phyloP scores from a whole-genome alignment of 2,329 filamentous ascomycete genomes.

The Clarireedia homoeocarpa region DNA sequence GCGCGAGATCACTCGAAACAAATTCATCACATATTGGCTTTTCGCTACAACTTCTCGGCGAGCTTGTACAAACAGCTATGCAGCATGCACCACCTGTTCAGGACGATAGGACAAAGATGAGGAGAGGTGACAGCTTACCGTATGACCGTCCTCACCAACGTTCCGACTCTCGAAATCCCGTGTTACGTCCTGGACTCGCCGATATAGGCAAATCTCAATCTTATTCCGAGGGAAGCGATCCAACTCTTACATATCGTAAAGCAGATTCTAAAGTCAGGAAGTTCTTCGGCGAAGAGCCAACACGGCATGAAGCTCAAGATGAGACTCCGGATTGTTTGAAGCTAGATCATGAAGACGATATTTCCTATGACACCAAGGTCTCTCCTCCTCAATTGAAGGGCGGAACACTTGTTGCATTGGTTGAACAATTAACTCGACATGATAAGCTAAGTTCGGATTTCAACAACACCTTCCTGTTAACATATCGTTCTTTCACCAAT shows the following conservation, averaged over 20 bases:
- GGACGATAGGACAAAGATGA: constrained; percentile 39
- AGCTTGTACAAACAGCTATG: constrained; percentile 58
- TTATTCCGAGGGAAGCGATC: constrained; percentile 43
- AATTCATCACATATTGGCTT: constrained; percentile 83
- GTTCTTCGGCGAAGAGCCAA: constrained; percentile 57
- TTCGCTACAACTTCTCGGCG: constrained; percentile 78
- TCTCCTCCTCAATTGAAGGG: constrained; percentile 72
- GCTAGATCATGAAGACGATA: constrained; percentile 80
- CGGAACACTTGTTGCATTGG: constrained; percentile 79
- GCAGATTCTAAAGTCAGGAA: constrained; percentile 58
- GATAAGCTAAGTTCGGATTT: constrained; percentile 93
- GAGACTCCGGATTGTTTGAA: constrained; percentile 78
- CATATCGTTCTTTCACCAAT: constrained; percentile 89
- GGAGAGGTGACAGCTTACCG: constrained; percentile 50
- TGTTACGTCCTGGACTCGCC: constrained; percentile 23
- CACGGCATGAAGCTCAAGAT: constrained; percentile 41
- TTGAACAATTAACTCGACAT: constrained; percentile 91
- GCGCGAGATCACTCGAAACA: constrained; percentile 73
- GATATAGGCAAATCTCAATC: constrained; percentile 43
- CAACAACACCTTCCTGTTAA: constrained; percentile 96
- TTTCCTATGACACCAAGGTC: constrained; percentile 82
- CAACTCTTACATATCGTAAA: constrained; percentile 46
- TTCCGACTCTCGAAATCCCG: constrained; percentile 41
- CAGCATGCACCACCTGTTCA: constrained; percentile 32
- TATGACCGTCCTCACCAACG: constrained; percentile 48